phyloP scores from a whole-genome alignment of 2,329 filamentous ascomycete species.

The Coleophoma cylindrospora region DNA sequence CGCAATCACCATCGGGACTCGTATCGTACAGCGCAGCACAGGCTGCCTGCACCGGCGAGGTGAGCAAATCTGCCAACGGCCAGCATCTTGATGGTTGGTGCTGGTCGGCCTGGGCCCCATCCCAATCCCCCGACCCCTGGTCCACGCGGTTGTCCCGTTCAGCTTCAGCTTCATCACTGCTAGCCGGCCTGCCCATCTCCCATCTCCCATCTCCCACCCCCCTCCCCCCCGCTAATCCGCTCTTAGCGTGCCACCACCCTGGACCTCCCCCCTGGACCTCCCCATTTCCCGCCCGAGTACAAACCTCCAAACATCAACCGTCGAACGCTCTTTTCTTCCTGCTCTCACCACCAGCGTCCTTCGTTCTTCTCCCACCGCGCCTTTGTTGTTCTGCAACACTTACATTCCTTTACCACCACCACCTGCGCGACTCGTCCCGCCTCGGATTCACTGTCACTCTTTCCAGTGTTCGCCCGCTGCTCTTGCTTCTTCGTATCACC shows the following conservation, averaged over 20 bases:
- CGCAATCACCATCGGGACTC: too few species aligned
- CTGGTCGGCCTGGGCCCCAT: too few species aligned
- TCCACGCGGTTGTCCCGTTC: too few species aligned
- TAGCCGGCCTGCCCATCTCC: too few species aligned
- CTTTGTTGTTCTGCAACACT: conserved; percentile 12
- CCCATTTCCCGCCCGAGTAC: background rate
- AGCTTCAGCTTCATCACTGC: too few species aligned
- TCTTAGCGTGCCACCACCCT: background rate
- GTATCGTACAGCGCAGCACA: too few species aligned
- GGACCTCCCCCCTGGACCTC: background rate
- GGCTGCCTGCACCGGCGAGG: too few species aligned
- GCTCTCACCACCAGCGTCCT: conserved; percentile 1
- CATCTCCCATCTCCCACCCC: too few species aligned
- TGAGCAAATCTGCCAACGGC: too few species aligned
- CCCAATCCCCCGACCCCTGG: too few species aligned
- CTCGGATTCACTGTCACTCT: conserved; percentile 2
- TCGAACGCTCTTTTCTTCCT: background rate
- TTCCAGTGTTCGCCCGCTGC: conserved; percentile 2
- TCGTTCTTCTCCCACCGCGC: conserved; percentile 6
- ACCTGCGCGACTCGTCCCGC: conserved; percentile 1
- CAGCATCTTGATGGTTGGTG: too few species aligned
- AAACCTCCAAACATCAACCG: background rate
- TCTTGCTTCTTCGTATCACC: background rate
- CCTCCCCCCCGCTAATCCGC: background rate
- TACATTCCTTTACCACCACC: conserved; percentile 10